Evolutionary conservation across 805 yeast species (phyloP).

Genomic region (Metschnikowia baotianmanensis): DNA sequence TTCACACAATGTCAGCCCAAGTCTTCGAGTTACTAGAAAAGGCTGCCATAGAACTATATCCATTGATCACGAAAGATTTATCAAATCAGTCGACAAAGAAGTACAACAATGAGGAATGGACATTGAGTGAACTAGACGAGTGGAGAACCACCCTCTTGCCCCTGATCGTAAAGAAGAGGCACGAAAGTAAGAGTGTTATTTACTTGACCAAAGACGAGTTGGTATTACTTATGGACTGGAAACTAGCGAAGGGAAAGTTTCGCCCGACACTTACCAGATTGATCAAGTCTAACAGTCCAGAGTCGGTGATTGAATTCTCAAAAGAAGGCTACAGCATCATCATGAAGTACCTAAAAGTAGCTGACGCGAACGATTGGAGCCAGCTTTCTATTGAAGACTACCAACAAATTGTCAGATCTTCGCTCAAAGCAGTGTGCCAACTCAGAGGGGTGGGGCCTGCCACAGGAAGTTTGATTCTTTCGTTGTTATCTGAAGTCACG

Average conservation of each 20-base stretch:
- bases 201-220: slow-evolving; percentile 41
- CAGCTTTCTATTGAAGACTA: slow-evolving; percentile 15
- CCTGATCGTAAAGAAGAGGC: slow-evolving; percentile 22
- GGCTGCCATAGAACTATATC: slow-evolving; percentile 23
- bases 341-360: slow-evolving; percentile 7
- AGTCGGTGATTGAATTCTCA: slow-evolving; percentile 30
- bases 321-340: slow-evolving; percentile 23
- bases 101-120: slow-evolving; percentile 24
- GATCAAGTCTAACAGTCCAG: slow-evolving; percentile 35
- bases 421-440: slow-evolving; percentile 32
- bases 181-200: slow-evolving; percentile 15
- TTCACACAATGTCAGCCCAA: background rate
- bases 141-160: slow-evolving; percentile 39
- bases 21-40: background rate
- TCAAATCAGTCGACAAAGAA: slow-evolving; percentile 26
- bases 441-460: slow-evolving; percentile 52
- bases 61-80: slow-evolving; percentile 25
- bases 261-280: slow-evolving; percentile 44
- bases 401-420: slow-evolving; percentile 18
- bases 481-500: slow-evolving; percentile 26
- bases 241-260: slow-evolving; percentile 40
- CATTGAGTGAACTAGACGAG: slow-evolving; percentile 35
- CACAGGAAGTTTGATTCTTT: slow-evolving; percentile 44
- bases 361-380: slow-evolving; percentile 9
- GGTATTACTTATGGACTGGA: slow-evolving; percentile 47